Percentiles rank a stretch among this genome's conserved stretches.
Evolutionary conservation across 2,329 filamentous ascomycete species (phyloP).

Genomic region (Trichoderma cornu-damae): DNA sequence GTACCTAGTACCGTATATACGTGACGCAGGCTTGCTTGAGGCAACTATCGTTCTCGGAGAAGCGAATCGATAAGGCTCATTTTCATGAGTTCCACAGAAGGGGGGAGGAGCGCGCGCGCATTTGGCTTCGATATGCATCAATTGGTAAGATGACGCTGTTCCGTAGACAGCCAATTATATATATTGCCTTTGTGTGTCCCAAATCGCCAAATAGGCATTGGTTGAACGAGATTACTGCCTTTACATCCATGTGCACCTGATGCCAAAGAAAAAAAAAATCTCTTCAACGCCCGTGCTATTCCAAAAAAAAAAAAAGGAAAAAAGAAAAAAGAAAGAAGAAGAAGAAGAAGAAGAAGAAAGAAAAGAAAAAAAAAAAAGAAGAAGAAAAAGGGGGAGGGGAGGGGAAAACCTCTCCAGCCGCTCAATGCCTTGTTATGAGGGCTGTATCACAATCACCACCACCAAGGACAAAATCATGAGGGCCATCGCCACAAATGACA

Average conservation of each 20-base stretch:
- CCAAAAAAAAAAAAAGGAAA: neutral
- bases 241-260: neutral
- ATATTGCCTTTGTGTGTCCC: no score
- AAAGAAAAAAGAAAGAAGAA: neutral
- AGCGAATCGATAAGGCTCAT: neutral
- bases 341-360: neutral
- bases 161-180: neutral
- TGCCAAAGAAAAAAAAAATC: neutral
- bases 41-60: neutral
- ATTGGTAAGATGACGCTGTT: neutral
- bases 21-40: no score
- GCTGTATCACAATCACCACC: conserved; percentile 54
- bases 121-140: neutral
- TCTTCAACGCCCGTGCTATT: neutral
- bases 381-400: neutral
- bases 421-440: conserved; percentile 15
- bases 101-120: neutral
- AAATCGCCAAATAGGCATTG: neutral
- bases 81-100: neutral
- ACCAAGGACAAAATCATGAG: conserved; percentile 58
- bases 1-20: no score
- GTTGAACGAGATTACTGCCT: neutral
- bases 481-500: conserved; percentile 59
- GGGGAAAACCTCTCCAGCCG: neutral
- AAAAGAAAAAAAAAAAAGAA: neutral